Percentiles rank a stretch among this genome's conserved stretches.
These are phyloP conservation scores for Leucogyrophana mollusca DNA, from an alignment of 768 basidiomycete species.

Conservation along the genomic window DNA sequence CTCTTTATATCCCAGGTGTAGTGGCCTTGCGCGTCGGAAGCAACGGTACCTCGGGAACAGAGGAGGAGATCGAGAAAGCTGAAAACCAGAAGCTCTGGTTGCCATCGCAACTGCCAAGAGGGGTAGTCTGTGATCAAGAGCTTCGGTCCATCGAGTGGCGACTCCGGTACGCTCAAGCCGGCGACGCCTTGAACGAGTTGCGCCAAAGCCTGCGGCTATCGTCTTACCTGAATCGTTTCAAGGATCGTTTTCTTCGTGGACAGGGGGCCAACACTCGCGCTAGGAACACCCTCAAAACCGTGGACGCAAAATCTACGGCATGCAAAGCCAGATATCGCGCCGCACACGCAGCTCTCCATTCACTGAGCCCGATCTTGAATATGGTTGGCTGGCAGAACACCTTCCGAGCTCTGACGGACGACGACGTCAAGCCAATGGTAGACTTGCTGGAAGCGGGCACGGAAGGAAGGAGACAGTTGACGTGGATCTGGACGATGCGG, in stretches of 20 bases:
- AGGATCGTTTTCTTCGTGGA: constrained; percentile 11
- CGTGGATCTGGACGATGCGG: constrained; percentile 7
- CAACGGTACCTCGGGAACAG: too few relatives aligned
- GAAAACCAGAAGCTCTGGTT: neutral
- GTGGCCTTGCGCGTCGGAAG: too few relatives aligned
- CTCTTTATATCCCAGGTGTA: neutral
- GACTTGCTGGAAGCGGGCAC: neutral
- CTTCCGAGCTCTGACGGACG: neutral
- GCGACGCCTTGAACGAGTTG: constrained; percentile 9
- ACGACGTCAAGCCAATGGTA: constrained; percentile 1
- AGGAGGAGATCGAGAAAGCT: neutral
- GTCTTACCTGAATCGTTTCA: constrained; percentile 6
- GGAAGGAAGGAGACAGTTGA: neutral
- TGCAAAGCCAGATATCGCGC: neutral
- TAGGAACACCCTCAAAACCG: neutral
- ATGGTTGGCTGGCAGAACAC: neutral
- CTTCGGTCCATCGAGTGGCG: neutral
- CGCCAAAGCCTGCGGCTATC: constrained; percentile 3
- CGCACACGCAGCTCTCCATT: neutral
- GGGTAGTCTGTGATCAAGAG: too few relatives aligned
- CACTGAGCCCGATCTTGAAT: too few relatives aligned
- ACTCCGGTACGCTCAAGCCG: constrained; percentile 8
- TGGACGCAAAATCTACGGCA: neutral
- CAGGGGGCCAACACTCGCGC: constrained; percentile 9
- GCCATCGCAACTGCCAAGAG: neutral